Percentiles rank a stretch among this genome's conserved stretches.
These are phyloP conservation scores for Monosporozyma unispora DNA, from an alignment of 805 yeast genomes.

Conservation along the genomic window DNA sequence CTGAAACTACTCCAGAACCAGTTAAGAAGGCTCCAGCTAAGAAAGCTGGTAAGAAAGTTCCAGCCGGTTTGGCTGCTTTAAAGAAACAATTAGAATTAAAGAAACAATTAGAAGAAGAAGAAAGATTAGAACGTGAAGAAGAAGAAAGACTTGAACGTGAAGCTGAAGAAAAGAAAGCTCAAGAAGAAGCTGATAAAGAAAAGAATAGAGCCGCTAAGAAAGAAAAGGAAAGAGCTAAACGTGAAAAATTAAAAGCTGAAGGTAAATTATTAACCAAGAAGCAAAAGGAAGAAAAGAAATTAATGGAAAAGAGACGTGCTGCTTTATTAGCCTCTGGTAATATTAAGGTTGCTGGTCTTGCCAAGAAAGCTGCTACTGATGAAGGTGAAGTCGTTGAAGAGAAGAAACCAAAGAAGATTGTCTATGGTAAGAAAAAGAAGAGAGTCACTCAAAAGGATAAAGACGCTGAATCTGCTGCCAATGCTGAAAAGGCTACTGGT, in stretches of 20 bases:
- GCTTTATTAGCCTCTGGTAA: slow-evolving; percentile 68
- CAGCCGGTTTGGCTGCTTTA: slow-evolving; percentile 87
- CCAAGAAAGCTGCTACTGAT: slow-evolving; percentile 19
- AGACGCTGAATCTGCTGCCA: neutral
- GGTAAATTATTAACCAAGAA: slow-evolving; percentile 91
- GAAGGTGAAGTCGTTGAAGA: slow-evolving; percentile 13
- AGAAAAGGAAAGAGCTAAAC: slow-evolving; percentile 79
- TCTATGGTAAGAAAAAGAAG: slow-evolving; percentile 67
- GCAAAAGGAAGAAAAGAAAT: slow-evolving; percentile 85
- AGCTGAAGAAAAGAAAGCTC: slow-evolving; percentile 42
- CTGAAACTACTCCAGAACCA: slow-evolving; percentile 29
- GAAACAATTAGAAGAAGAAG: slow-evolving; percentile 83
- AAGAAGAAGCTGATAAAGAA: slow-evolving; percentile 39
- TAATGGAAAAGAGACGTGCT: slow-evolving; percentile 81
- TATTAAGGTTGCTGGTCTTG: slow-evolving; percentile 67
- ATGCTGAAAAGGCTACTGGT: slow-evolving; percentile 21
- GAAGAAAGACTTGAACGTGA: slow-evolving; percentile 45
- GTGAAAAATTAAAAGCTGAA: slow-evolving; percentile 89
- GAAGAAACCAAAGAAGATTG: slow-evolving; percentile 58
- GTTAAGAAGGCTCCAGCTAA: slow-evolving; percentile 28
- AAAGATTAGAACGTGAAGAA: slow-evolving; percentile 62
- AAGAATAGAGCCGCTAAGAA: slow-evolving; percentile 61
- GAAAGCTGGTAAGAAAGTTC: slow-evolving; percentile 66
- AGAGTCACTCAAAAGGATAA: slow-evolving; percentile 26
- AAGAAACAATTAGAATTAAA: slow-evolving; percentile 81